Percentiles rank a stretch among this genome's conserved stretches.
Evolutionary conservation across 2,329 filamentous ascomycete genomes (phyloP).

Genomic region (Pezicula rhizophila): DNA sequence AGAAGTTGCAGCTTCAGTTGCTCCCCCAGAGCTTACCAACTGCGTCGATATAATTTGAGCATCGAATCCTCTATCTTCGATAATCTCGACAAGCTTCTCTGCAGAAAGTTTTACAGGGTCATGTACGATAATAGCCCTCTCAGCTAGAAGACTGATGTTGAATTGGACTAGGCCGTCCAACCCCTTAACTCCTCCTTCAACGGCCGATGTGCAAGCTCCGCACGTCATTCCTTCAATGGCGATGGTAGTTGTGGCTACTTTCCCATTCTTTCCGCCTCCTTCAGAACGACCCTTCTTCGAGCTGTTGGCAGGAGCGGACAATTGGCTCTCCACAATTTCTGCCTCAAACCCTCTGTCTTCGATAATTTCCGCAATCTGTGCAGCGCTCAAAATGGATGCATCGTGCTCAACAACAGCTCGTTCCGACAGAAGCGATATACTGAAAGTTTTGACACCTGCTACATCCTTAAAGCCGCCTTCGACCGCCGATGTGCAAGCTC

Average conservation of each 20-base stretch:
- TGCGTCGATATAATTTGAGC: constrained; percentile 75
- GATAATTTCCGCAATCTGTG: constrained; percentile 51
- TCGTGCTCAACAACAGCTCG: constrained; percentile 83
- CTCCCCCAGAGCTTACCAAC: constrained; percentile 48
- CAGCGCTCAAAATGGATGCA: constrained; percentile 42
- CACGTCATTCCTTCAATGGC: constrained; percentile 97
- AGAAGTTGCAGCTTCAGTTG: constrained; percentile 52
- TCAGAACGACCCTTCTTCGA: constrained; percentile 24
- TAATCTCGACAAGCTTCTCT: constrained; percentile 71
- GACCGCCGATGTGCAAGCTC: constrained; percentile 80
- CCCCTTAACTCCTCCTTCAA: constrained; percentile 74
- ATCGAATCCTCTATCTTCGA: constrained; percentile 88
- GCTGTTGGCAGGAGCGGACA: constrained; percentile 31
- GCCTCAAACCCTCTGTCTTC: constrained; percentile 76
- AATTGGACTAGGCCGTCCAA: constrained; percentile 78
- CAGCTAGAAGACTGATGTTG: constrained; percentile 90
- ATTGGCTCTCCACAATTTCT: constrained; percentile 65
- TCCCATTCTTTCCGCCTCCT: constrained; percentile 21
- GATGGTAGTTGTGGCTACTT: constrained; percentile 69
- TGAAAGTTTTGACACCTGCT: constrained; percentile 67
- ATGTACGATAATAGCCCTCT: constrained; percentile 83
- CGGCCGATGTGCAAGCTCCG: constrained; percentile 88
- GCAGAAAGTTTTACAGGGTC: constrained; percentile 64
- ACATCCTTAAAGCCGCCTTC: constrained; percentile 75
- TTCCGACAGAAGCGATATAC: constrained; percentile 77